These are phyloP conservation scores for Calocera viscosa DNA, from an alignment of 768 basidiomycete species.

Conservation along the genomic window DNA sequence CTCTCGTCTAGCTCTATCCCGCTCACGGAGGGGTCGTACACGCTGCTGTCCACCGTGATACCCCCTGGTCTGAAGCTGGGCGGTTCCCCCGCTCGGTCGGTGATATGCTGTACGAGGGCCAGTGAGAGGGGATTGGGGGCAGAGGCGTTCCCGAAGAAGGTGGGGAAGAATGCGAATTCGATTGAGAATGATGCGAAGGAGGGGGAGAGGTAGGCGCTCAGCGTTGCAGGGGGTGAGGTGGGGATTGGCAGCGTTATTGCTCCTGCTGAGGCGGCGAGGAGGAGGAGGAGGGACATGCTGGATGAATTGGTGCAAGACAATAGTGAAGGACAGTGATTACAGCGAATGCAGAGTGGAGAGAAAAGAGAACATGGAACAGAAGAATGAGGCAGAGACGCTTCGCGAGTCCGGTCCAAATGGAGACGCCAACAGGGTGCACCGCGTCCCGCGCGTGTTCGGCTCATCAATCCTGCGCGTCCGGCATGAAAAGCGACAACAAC, in stretches of 20 bases:
- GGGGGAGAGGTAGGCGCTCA: constrained; percentile 21
- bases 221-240: constrained; percentile 16
- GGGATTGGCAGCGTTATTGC: constrained; percentile 10
- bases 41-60: constrained; percentile 25
- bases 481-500: too few species aligned
- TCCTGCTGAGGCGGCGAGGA: neutral
- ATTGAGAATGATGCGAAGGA: constrained; percentile 23
- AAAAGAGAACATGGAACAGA: too few species aligned
- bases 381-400: too few species aligned
- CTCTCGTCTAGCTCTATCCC: constrained; percentile 21
- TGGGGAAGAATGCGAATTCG: constrained; percentile 24
- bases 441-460: too few species aligned
- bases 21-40: constrained; percentile 19
- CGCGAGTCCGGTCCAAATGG: too few species aligned
- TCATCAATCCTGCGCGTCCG: too few species aligned
- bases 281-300: too few species aligned
- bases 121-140: constrained; percentile 25
- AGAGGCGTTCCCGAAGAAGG: constrained; percentile 24
- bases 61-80: constrained; percentile 26
- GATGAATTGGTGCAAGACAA: too few species aligned
- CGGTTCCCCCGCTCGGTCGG: constrained; percentile 23
- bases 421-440: too few species aligned
- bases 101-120: constrained; percentile 21
- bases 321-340: too few species aligned
- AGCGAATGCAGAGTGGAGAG: too few species aligned